These are phyloP conservation scores for Blastobotrys indianensis DNA, from an alignment of 1,139 yeast species.

Conservation along the genomic window DNA sequence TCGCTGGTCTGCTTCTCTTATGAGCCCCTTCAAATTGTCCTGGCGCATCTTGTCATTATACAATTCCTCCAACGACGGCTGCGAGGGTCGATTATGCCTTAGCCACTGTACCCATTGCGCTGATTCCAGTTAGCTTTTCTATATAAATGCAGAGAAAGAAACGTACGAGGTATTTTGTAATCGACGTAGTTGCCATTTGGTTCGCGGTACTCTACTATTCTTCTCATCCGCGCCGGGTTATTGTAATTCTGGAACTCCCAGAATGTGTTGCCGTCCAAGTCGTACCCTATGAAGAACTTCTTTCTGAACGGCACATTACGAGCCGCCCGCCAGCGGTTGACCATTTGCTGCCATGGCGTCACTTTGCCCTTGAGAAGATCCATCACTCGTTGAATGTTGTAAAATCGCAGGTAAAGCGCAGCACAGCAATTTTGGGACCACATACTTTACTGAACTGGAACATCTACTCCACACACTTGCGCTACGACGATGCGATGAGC, in stretches of 20 bases:
- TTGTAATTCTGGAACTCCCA: constrained; percentile 63
- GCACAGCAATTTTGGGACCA: too few species aligned
- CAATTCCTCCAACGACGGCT: constrained; percentile 62
- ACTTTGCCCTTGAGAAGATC: constrained; percentile 38
- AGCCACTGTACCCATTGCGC: constrained; percentile 83
- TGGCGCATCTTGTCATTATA: constrained; percentile 53
- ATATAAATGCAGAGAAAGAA: neutral
- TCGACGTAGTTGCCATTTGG: constrained; percentile 35
- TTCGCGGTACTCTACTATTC: constrained; percentile 38
- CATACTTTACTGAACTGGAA: too few species aligned
- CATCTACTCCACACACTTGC: too few species aligned
- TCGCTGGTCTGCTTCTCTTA: constrained; percentile 53
- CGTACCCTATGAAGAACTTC: constrained; percentile 51
- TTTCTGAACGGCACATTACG: constrained; percentile 61
- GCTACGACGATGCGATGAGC: too few species aligned
- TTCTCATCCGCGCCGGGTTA: constrained; percentile 33
- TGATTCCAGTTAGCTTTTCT: neutral
- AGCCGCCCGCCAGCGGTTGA: constrained; percentile 56
- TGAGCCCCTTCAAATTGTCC: constrained; percentile 48
- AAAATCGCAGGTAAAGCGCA: too few species aligned
- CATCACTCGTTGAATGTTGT: constrained; percentile 22
- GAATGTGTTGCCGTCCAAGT: constrained; percentile 72
- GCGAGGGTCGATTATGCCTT: constrained; percentile 50
- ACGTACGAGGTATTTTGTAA: constrained; percentile 37
- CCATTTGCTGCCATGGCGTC: constrained; percentile 36